Conservation (phyloP, 1,284 basidiomycete species). For the Grifola frondosa region DNA sequence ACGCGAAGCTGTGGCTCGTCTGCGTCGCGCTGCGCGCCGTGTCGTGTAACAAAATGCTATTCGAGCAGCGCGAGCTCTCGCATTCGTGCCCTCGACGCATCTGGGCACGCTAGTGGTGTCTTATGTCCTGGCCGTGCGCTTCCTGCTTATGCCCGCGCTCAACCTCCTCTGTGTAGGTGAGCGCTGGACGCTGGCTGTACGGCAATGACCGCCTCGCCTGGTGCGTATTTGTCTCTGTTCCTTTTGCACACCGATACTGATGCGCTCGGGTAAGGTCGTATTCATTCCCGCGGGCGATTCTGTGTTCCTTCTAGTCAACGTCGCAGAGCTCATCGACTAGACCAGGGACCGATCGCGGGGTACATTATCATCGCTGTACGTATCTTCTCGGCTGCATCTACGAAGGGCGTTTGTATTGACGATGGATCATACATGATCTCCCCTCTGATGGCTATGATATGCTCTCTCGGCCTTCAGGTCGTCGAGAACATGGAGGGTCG, state of each 20-base stretch:
- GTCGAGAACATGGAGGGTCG: conserved; percentile 9
- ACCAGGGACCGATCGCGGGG: conserved; percentile 27
- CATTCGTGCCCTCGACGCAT: conserved; percentile 16
- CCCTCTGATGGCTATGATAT: conserved; percentile 24
- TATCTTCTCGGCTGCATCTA: neutral
- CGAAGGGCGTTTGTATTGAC: neutral
- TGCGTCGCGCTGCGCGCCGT: too few relatives aligned
- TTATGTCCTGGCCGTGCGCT: conserved; percentile 23
- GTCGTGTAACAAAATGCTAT: too few relatives aligned
- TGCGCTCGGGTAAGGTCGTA: conserved; percentile 19
- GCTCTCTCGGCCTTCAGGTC: conserved; percentile 20
- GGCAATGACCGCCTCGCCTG: conserved; percentile 27
- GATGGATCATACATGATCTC: conserved; percentile 22
- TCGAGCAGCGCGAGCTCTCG: too few relatives aligned
- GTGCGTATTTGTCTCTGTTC: conserved; percentile 16
- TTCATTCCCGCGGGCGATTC: conserved; percentile 27
- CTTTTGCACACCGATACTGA: neutral
- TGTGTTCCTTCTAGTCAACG: conserved; percentile 27
- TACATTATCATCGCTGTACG: conserved; percentile 26
- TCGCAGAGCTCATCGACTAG: conserved; percentile 27
- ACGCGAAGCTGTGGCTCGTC: too few relatives aligned
- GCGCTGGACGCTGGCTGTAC: conserved; percentile 25
- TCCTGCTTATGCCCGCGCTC: conserved; percentile 25
- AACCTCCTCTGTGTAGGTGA: conserved; percentile 24
- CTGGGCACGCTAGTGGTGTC: conserved; percentile 14